Percentiles rank a stretch among this genome's conserved stretches.
Evolutionary conservation across 306 rosid genomes (phyloP).

Genomic region (Lathyrus aphaca): DNA sequence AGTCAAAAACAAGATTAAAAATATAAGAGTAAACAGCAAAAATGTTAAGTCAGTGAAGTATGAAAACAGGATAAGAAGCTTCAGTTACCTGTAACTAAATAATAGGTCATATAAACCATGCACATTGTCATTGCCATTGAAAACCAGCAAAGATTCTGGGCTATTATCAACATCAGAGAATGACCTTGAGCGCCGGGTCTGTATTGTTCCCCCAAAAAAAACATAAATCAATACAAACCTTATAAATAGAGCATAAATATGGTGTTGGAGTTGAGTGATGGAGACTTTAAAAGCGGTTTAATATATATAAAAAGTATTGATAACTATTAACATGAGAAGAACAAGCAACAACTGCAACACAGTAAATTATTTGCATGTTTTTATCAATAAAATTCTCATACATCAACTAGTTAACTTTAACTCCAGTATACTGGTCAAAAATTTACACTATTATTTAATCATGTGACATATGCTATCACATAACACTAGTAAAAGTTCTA

Average conservation of each 20-base stretch:
- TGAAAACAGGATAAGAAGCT: conserved; percentile 24
- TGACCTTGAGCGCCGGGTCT: conserved; percentile 71
- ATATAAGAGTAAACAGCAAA: conserved; percentile 26
- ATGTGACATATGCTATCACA: conserved; percentile 7
- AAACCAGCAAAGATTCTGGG: conserved; percentile 77
- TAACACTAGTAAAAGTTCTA: neutral
- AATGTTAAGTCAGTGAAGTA: conserved; percentile 8
- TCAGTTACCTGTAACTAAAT: conserved; percentile 78
- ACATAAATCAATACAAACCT: conserved; percentile 13
- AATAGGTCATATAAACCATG: conserved; percentile 83
- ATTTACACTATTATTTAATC: neutral
- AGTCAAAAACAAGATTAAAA: conserved; percentile 32
- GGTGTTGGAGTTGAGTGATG: conserved; percentile 3
- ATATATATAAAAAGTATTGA: conserved; percentile 21
- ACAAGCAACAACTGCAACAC: neutral
- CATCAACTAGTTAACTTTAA: conserved; percentile 10
- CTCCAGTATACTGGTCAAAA: neutral
- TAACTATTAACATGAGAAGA: conserved; percentile 13
- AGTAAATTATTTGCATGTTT: neutral
- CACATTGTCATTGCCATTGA: conserved; percentile 66
- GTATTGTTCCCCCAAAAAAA: conserved; percentile 39
- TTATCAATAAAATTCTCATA: conserved; percentile 10
- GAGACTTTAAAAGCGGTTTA: conserved; percentile 10
- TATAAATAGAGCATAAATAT: conserved; percentile 6
- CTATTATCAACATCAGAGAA: conserved; percentile 72